These are phyloP conservation scores for Malus hybrid DNA, from an alignment of 331 rosid genomes.

Conservation along the genomic window DNA sequence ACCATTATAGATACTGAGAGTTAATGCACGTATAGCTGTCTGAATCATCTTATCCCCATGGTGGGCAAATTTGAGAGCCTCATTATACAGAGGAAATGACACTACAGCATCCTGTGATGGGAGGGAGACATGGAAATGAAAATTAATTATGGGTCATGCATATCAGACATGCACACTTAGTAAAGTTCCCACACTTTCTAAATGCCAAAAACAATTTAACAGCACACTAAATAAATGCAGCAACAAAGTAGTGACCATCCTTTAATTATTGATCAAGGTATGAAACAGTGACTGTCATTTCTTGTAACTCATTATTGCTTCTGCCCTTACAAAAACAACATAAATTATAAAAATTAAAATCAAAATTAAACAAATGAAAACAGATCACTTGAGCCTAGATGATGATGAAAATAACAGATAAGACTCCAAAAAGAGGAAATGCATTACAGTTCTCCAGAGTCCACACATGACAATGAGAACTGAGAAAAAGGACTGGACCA, in stretches of 20 bases:
- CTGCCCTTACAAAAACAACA: not conserved
- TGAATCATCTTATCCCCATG: slow-evolving; percentile 79
- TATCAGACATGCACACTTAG: not conserved
- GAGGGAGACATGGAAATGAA: not conserved
- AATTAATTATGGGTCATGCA: not conserved
- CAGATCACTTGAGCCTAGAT: not conserved
- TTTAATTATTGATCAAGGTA: not conserved
- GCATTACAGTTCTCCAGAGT: not conserved
- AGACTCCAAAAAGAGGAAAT: not conserved
- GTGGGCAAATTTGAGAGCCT: slow-evolving; percentile 72
- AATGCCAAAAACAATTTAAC: not conserved
- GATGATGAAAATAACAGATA: not conserved
- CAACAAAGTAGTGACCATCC: not conserved
- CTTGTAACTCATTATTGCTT: not conserved
- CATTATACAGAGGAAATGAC: slow-evolving; percentile 74
- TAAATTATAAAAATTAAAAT: not conserved
- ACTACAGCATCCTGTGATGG: slow-evolving; percentile 61
- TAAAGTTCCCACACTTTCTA: not conserved
- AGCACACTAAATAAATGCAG: not conserved
- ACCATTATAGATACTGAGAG: slow-evolving; percentile 68
- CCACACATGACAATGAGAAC: not conserved
- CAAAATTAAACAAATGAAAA: too few relatives aligned
- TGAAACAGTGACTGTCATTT: not conserved
- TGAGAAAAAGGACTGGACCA: not conserved
- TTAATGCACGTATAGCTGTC: slow-evolving; percentile 62